These are phyloP conservation scores for Aureobasidium sp. DNA, from an alignment of 2,329 filamentous ascomycete genomes.

Conservation along the genomic window DNA sequence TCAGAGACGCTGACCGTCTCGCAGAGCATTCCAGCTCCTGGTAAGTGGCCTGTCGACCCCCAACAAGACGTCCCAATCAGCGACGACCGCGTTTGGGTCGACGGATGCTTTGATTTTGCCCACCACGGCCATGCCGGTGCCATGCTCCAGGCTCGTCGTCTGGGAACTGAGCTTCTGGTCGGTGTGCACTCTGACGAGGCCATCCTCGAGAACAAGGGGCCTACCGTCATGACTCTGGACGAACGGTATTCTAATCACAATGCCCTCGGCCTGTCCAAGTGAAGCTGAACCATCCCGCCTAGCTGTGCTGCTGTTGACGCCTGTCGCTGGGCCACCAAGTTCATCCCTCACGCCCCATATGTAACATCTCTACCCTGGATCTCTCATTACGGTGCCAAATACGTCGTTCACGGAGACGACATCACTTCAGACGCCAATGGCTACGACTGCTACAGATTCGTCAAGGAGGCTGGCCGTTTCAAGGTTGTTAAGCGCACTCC, in stretches of 20 bases:
- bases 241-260: slow-evolving; percentile 54
- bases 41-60: slow-evolving; percentile 57
- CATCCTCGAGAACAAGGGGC: slow-evolving; percentile 94
- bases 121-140: slow-evolving; percentile 97
- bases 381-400: slow-evolving; percentile 87
- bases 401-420: slow-evolving; percentile 94
- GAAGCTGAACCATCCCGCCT: background rate
- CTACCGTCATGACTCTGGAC: slow-evolving; percentile 88
- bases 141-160: slow-evolving; percentile 88
- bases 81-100: slow-evolving; percentile 84
- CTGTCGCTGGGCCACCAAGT: slow-evolving; percentile 86
- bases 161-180: slow-evolving; percentile 80
- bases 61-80: slow-evolving; percentile 51
- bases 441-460: slow-evolving; percentile 95
- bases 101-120: slow-evolving; percentile 98
- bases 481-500: slow-evolving; percentile 95
- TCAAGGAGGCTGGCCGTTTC: slow-evolving; percentile 89
- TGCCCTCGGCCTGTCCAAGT: background rate
- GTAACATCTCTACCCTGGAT: slow-evolving; percentile 93
- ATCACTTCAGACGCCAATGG: slow-evolving; percentile 91
- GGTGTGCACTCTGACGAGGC: slow-evolving; percentile 94
- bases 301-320: slow-evolving; percentile 77
- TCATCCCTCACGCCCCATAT: slow-evolving; percentile 80
- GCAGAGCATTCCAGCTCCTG: slow-evolving; percentile 40
- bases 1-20: slow-evolving; percentile 9